Evolutionary conservation across 345 rosid species (phyloP), one percentile per base, ranked within the genome.

Genomic region (Hibiscus syriacus): DNA sequence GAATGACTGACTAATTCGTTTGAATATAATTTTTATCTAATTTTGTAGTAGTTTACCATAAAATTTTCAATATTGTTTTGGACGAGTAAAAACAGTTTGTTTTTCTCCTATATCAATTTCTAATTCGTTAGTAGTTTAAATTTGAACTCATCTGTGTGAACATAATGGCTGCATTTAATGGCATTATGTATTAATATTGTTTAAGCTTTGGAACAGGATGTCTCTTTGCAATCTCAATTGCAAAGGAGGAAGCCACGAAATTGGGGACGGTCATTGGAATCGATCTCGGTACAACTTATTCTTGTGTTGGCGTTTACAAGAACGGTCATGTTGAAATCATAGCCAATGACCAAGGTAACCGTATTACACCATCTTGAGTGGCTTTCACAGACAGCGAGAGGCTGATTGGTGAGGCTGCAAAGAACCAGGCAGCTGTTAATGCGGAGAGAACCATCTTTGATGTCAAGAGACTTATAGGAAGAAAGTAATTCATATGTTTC

Each of bases 271-370:
- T 90, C 0, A 93, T 93, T 17, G 98, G 98, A 57, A 93, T 93
- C 30, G 98, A 93, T 68, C 96, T 93, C 20, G 98, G 98, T 1
- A 93, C 98, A 5, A 93, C 98, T 0, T 93, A 93, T 62, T 93
- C 98, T 0, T 93, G 98, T 77, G 98, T 93, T 36, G 98, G 98
- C 76, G 98, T 93, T 38, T 93, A 93, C 85, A 90, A 87, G 81
- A 89, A 89, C 23, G 98, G 98, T 43, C 96, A 93, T 75, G 98
- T 93, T 0, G 98, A 93, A 64, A 93, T 93, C 77, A 90, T 93
- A 46, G 52, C 52, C 20, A 46, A 46, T 46, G 52, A 46, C 7
- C 20, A 46, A 46, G 52, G 52, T 46, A 46, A 46, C 52, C 52
- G 52, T 16, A 46, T 46, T 46, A 46, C 52, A 5, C 52, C 52